Conservation (phyloP, 2,329 filamentous ascomycete species). For the Tothia fuscella region DNA sequence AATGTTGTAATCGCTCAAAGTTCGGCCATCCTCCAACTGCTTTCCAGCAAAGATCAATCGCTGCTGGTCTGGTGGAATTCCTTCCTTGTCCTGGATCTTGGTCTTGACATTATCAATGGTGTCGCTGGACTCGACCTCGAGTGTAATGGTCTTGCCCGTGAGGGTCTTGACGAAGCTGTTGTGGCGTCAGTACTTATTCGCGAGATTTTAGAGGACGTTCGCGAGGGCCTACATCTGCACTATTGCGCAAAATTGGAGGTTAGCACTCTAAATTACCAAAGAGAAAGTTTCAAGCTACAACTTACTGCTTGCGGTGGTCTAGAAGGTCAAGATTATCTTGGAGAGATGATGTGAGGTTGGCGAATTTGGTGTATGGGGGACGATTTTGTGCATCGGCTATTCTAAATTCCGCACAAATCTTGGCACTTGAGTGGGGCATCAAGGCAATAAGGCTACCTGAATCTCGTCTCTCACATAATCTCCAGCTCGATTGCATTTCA, state of each 20-base stretch:
- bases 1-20: conserved; percentile 97
- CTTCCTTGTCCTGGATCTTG: conserved; percentile 99
- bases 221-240: conserved; percentile 72
- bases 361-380: no score
- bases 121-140: conserved; percentile 97
- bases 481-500: no score
- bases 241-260: conserved; percentile 37
- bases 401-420: no score
- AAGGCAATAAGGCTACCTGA: no score
- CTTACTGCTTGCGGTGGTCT: conserved; percentile 3
- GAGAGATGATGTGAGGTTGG: no score
- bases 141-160: conserved; percentile 99
- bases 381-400: no score
- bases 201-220: conserved; percentile 16
- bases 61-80: conserved; percentile 96
- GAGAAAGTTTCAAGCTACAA: background rate
- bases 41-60: conserved; percentile 98
- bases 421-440: no score
- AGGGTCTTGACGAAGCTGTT: conserved; percentile 99
- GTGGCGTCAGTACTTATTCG: conserved; percentile 17
- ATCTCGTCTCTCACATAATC: no score
- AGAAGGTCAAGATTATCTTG: no score
- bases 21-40: conserved; percentile 97
- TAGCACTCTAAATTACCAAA: conserved; percentile 30
- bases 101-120: conserved; percentile 99